Percentiles rank a stretch among this genome's conserved stretches.
Evolutionary conservation across 768 basidiomycete species (phyloP).

Genomic region (Suillus lakei): DNA sequence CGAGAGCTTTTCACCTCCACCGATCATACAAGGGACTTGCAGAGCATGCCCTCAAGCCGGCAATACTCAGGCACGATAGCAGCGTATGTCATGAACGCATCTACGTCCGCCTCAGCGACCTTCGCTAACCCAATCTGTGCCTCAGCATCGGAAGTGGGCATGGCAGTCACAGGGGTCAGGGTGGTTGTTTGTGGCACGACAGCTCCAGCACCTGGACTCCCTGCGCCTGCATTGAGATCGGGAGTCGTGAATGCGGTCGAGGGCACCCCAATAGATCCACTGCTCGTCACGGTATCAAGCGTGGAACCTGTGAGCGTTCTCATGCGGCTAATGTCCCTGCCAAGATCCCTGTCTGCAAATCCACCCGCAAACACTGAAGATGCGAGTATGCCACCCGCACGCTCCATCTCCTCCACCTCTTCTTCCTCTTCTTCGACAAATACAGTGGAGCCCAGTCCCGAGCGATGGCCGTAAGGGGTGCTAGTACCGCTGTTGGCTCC

Average conservation of each 20-base stretch:
- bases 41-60: constrained; percentile 78
- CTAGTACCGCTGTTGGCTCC: constrained; percentile 70
- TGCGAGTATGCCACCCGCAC: constrained; percentile 29
- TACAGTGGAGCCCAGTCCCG: constrained; percentile 57
- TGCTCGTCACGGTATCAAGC: constrained; percentile 35
- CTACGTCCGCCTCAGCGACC: constrained; percentile 82
- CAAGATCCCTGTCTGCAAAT: constrained; percentile 47
- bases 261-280: constrained; percentile 44
- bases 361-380: constrained; percentile 40
- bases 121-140: constrained; percentile 78
- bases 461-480: constrained; percentile 64
- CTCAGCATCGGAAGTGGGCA: constrained; percentile 75
- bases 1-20: not conserved
- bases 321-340: constrained; percentile 45
- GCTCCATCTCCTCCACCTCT: constrained; percentile 64
- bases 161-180: constrained; percentile 70
- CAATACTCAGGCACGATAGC: constrained; percentile 85
- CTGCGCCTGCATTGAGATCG: constrained; percentile 46
- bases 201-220: constrained; percentile 37
- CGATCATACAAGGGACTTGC: constrained; percentile 57
- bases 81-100: constrained; percentile 86
- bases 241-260: constrained; percentile 66
- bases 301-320: constrained; percentile 61
- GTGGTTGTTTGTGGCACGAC: constrained; percentile 54
- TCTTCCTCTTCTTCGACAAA: constrained; percentile 81